phyloP scores from a whole-genome alignment of 2,329 filamentous ascomycete species.

The Aspergillus sclerotialis region DNA sequence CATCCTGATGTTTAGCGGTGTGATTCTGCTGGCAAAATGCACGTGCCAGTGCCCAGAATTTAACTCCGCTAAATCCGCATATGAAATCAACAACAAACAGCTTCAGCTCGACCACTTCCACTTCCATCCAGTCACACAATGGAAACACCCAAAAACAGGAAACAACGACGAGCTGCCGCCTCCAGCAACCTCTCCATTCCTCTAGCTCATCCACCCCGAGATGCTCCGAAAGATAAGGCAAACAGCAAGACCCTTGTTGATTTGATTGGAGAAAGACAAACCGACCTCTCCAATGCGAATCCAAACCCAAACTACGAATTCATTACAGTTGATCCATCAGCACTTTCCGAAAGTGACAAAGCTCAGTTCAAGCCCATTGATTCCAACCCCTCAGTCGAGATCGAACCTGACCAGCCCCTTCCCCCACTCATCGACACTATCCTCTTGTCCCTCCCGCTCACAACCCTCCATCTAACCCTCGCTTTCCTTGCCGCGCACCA shows the following conservation, averaged over 20 bases:
- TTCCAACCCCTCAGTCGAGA: constrained; percentile 2
- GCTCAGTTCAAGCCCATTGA: background rate
- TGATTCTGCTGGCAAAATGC: too few relatives aligned
- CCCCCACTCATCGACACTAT: constrained; percentile 38
- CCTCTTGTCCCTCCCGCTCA: constrained; percentile 36
- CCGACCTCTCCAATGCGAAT: constrained; percentile 17
- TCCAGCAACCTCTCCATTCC: constrained; percentile 27
- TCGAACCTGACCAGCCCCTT: constrained; percentile 17
- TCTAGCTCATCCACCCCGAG: constrained; percentile 20
- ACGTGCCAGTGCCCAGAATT: too few relatives aligned
- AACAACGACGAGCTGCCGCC: constrained; percentile 33
- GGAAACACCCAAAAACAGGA: constrained; percentile 29
- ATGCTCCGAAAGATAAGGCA: constrained; percentile 10
- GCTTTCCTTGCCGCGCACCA: constrained; percentile 41
- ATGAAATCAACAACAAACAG: too few relatives aligned
- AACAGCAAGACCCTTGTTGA: constrained; percentile 36
- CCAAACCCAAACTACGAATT: constrained; percentile 17
- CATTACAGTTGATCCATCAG: constrained; percentile 26
- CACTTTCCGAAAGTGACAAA: constrained; percentile 12
- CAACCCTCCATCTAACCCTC: constrained; percentile 39
- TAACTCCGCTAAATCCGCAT: too few relatives aligned
- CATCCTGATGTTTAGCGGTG: too few relatives aligned
- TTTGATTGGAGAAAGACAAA: constrained; percentile 38
- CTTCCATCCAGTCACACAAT: too few relatives aligned
- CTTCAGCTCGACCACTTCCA: too few relatives aligned